These are phyloP conservation scores for Candida albicans DNA, from an alignment of 1,139 yeast genomes.

Conservation along the genomic window DNA sequence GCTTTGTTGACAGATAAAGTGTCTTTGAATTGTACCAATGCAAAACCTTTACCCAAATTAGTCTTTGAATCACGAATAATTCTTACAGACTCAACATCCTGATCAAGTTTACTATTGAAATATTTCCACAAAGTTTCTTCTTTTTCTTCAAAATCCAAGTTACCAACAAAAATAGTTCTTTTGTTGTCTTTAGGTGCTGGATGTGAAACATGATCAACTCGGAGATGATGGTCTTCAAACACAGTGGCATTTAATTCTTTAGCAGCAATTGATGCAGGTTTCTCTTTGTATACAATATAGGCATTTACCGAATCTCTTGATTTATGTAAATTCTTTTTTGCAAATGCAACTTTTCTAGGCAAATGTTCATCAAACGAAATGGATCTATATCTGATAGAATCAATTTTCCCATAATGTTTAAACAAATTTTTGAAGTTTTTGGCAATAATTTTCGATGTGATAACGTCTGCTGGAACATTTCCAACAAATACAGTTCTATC, in stretches of 20 bases:
- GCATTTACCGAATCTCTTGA: slow-evolving; percentile 83
- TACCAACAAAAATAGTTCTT: slow-evolving; percentile 88
- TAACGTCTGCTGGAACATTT: slow-evolving; percentile 67
- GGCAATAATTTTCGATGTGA: slow-evolving; percentile 61
- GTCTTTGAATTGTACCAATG: slow-evolving; percentile 89
- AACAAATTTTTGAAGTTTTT: slow-evolving; percentile 68
- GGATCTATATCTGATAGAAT: slow-evolving; percentile 85
- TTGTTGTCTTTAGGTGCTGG: slow-evolving; percentile 85
- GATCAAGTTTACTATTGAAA: slow-evolving; percentile 62
- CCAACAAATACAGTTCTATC: slow-evolving; percentile 90
- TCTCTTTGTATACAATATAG: slow-evolving; percentile 71
- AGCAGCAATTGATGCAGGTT: slow-evolving; percentile 53
- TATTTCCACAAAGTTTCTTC: slow-evolving; percentile 90
- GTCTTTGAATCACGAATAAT: slow-evolving; percentile 90
- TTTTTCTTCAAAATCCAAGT: slow-evolving; percentile 86
- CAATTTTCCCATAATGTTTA: slow-evolving; percentile 56
- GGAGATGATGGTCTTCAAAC: slow-evolving; percentile 71
- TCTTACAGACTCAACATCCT: slow-evolving; percentile 81
- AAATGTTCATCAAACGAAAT: slow-evolving; percentile 85
- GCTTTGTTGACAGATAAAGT: slow-evolving; percentile 82
- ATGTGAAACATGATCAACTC: slow-evolving; percentile 91
- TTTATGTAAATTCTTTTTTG: slow-evolving; percentile 74
- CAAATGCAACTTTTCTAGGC: slow-evolving; percentile 91
- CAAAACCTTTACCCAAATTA: slow-evolving; percentile 96
- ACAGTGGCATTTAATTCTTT: slow-evolving; percentile 62